Base-by-base conservation (phyloP, 495 filamentous ascomycete genomes). In the Hypoxylon trugodes region DNA sequence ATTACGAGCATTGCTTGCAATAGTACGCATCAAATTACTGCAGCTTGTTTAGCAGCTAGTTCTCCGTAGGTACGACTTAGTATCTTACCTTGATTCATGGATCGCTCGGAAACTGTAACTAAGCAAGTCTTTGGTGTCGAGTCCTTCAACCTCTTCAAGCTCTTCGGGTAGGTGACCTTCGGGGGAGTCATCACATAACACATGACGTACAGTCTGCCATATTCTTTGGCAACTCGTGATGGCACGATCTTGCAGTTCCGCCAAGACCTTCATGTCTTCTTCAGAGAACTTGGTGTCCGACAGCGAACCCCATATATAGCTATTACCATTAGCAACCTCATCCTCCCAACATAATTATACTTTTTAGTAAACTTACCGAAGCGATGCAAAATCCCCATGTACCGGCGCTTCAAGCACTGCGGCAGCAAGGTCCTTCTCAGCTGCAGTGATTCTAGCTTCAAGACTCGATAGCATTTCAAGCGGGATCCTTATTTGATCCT, bases 81-180 rank as follows among this genome's bases (percentile, higher is more conserved):
- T 8, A 38, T 30, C 74, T 32, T 76, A 93, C 90, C 90, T 96
- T 16, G 93, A 90, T 71, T 98, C 95, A 49, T 96, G 93, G 16
- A 97, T 79, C 0, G 91, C 92, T 66, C 95, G 85, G 84, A 96
- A 98, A 37, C 89, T 94, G 69, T 96, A 98, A 25, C 92, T 96
- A 40, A 98, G 77, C 26, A 93, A 79, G 68, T 94, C 91, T 69
- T 97, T 96, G 0, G 93, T 93, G 41, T 87, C 84, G 0, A 86
- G 73, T 2, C 88, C 88, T 18, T 89, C 82, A n/a, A 79, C 76
- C 7, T 84, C 84, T 49, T 93, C 89, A 13, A 87, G 67, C 6
- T 91, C 87, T 61, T 90, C 85, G 1, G 91, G 89, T 1, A 90
- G 77, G 73, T 93, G 86, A 2, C 95, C 93, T 73, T 97, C 94